phyloP scores from a whole-genome alignment of 2,329 filamentous ascomycete genomes.

The Microdochium nivale region DNA sequence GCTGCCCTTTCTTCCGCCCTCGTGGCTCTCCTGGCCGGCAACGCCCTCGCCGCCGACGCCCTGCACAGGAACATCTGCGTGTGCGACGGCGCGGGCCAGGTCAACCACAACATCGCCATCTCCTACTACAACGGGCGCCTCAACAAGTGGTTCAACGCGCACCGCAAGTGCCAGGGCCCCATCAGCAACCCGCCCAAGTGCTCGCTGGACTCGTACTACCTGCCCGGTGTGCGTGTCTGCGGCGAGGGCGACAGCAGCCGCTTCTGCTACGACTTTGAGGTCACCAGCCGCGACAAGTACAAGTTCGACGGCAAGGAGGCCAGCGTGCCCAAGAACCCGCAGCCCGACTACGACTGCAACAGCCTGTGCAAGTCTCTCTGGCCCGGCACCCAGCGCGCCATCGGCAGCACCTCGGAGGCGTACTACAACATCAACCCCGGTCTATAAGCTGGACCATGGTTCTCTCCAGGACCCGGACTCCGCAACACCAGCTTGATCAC shows the following conservation, averaged over 20 bases:
- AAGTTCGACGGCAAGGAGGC: not conserved
- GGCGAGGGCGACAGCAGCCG: not conserved
- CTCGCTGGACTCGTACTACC: not conserved
- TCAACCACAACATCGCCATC: not conserved
- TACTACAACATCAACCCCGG: not conserved
- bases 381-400: not conserved
- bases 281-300: not conserved
- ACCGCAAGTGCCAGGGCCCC: not conserved
- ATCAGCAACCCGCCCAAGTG: not conserved
- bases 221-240: not conserved
- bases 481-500: too few relatives aligned
- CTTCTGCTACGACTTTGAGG: not conserved
- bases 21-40: not conserved
- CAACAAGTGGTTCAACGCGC: not conserved
- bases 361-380: not conserved
- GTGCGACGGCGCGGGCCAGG: not conserved
- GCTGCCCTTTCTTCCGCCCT: not conserved
- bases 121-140: not conserved
- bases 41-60: not conserved
- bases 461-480: too few relatives aligned
- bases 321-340: not conserved
- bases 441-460: not conserved
- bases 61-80: not conserved
- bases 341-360: not conserved
- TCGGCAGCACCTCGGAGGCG: not conserved